Evolutionary conservation across 805 yeast genomes (phyloP).

Genomic region (Yueomyces sinensis): DNA sequence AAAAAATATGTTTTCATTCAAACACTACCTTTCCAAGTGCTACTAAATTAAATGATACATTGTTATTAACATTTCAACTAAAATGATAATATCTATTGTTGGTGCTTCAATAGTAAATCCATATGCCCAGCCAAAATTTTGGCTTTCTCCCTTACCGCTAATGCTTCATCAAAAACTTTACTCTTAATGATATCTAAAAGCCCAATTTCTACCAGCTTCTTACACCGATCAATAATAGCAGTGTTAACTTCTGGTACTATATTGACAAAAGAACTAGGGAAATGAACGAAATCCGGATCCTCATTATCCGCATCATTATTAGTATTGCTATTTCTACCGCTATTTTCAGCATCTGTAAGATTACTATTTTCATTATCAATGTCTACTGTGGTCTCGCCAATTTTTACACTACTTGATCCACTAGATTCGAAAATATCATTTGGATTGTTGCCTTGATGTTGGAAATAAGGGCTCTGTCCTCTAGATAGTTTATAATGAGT

Average conservation of each 20-base stretch:
- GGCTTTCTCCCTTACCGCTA: constrained; percentile 22
- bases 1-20: no score
- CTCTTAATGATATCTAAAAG: constrained; percentile 17
- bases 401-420: not conserved
- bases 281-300: constrained; percentile 1
- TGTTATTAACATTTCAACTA: no score
- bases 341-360: not conserved
- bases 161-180: constrained; percentile 15
- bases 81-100: no score
- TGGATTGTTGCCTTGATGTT: no score
- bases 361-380: not conserved
- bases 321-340: not conserved
- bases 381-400: not conserved
- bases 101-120: constrained; percentile 16
- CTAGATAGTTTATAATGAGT: constrained; percentile 9
- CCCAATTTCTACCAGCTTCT: constrained; percentile 17
- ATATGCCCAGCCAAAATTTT: constrained; percentile 20
- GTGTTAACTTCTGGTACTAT: constrained; percentile 3
- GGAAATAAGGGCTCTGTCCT: no score
- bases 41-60: not conserved
- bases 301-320: constrained; percentile 1
- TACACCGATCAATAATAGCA: constrained; percentile 17
- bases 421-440: constrained; percentile 1
- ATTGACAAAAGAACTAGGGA: not conserved
- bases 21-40: not conserved